phyloP scores from a whole-genome alignment of 768 basidiomycete genomes.

The Rhodotorula kratochvilovae region DNA sequence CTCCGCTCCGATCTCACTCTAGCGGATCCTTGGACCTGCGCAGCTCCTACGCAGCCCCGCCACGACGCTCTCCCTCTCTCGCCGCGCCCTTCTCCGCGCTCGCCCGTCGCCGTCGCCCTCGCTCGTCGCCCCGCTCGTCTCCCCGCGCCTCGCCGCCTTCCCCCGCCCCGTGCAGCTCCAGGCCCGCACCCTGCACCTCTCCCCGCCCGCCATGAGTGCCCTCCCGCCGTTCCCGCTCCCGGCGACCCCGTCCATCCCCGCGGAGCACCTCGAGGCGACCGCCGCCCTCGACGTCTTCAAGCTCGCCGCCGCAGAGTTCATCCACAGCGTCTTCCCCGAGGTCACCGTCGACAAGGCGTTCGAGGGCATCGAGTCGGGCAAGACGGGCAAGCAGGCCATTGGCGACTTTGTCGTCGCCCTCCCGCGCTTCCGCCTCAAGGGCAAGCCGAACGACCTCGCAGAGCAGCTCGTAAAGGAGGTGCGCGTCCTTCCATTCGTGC shows the following conservation, averaged over 20 bases:
- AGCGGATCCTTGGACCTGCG: too few species aligned
- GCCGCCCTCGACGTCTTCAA: constrained; percentile 72
- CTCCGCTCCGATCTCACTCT: too few species aligned
- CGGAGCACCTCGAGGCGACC: constrained; percentile 52
- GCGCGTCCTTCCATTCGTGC: constrained; percentile 43
- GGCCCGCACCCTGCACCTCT: background rate
- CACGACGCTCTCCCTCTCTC: too few species aligned
- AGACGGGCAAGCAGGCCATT: constrained; percentile 61
- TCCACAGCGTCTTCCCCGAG: constrained; percentile 50
- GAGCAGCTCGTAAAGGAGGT: constrained; percentile 69
- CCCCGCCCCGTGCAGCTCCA: too few species aligned
- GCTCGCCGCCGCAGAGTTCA: constrained; percentile 68
- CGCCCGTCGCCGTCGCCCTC: too few species aligned
- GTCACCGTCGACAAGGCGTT: constrained; percentile 66
- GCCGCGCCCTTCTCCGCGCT: too few species aligned
- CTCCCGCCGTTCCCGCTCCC: constrained; percentile 26
- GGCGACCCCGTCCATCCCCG: constrained; percentile 7
- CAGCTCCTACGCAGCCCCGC: too few species aligned
- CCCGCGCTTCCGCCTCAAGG: constrained; percentile 81
- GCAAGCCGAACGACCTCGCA: constrained; percentile 73
- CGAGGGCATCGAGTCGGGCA: constrained; percentile 78
- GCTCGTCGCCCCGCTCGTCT: too few species aligned
- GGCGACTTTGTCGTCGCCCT: constrained; percentile 86
- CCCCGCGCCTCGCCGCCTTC: too few species aligned
- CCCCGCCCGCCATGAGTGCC: constrained; percentile 6